Evolutionary conservation across 164 flowering plant species (phyloP), one percentile per base, ranked within the genome.

Genomic region (Nymphaea thermarum): DNA sequence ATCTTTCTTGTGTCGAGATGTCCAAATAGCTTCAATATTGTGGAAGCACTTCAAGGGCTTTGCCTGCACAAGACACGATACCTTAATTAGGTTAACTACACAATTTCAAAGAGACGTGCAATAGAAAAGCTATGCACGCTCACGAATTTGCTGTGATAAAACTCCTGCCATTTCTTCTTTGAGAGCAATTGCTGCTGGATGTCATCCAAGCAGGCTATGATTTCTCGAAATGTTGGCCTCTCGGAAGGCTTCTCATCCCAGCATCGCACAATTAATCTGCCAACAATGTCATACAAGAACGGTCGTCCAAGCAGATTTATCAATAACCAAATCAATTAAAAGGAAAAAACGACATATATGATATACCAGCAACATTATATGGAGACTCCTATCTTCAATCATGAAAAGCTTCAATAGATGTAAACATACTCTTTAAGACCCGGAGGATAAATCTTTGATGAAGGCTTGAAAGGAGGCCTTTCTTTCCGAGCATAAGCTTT

Each of bases 231-330:
- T 65, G 96, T 85, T 62, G 97, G 99, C 74, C 99, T 79, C 61
- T 81, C 77, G 4, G 80, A 69, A 62, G 98, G 97, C 7, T 82
- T 80, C 72, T 88, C 91, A 71, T 74, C 77, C 99, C 99, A 94
- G 76, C 99, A 94, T 62, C 82, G 87, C 72, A 88, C 91, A 55
- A 94, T 92, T 78, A 94, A 82, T 81, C 99, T 94, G 83, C 42
- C 64, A 18, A 12, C 41, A 11, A 25, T 25, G 36, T 25, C 36
- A 57, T 59, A 65, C 14, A 68, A n/a, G 25, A 42, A 11, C 59
- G 4, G 42, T 18, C 45, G 57, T 42, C 62, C 25, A 69, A 45
- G 62, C 14, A 51, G 47, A 45, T 51, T 18, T 11, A 6, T 6
- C 59, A 47, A 66, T 15, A 25, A 25, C 36, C 36, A 25, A 25